These are phyloP conservation scores for Turnera subulata DNA, from an alignment of 345 rosid species.

Conservation along the genomic window DNA sequence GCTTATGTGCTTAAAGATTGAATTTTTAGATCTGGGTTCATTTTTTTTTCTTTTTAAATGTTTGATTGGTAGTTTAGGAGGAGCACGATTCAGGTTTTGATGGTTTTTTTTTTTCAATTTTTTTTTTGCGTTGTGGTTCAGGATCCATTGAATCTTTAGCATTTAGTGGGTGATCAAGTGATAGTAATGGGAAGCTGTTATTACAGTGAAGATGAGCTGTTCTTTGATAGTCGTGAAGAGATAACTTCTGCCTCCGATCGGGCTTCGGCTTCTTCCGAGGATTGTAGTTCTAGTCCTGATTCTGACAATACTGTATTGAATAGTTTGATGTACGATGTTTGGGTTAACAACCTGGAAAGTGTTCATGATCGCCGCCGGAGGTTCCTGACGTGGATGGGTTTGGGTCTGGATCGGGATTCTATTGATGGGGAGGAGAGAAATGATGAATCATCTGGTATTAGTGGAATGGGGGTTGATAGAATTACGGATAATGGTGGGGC, in stretches of 20 bases:
- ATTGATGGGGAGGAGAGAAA: constrained; percentile 19
- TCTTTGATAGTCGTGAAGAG: constrained; percentile 63
- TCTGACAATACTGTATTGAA: constrained; percentile 10
- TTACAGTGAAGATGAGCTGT: constrained; percentile 42
- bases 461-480: constrained; percentile 23
- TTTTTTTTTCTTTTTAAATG: neutral
- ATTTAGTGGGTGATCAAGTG: constrained; percentile 23
- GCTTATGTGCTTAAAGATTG: neutral
- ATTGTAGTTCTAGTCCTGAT: constrained; percentile 26
- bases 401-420: constrained; percentile 25
- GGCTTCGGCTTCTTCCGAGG: constrained; percentile 37
- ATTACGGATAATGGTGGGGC: constrained; percentile 31
- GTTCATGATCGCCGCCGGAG: constrained; percentile 46
- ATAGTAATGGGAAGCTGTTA: constrained; percentile 28
- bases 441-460: constrained; percentile 16
- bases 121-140: constrained; percentile 9
- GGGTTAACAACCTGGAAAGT: constrained; percentile 52
- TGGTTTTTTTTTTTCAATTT: neutral
- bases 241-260: constrained; percentile 46
- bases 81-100: no score
- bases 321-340: constrained; percentile 35
- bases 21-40: constrained; percentile 3
- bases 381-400: constrained; percentile 34
- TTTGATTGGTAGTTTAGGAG: neutral
- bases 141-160: constrained; percentile 26